phyloP scores from a whole-genome alignment of 768 basidiomycete species.

The Podaxis sp. region DNA sequence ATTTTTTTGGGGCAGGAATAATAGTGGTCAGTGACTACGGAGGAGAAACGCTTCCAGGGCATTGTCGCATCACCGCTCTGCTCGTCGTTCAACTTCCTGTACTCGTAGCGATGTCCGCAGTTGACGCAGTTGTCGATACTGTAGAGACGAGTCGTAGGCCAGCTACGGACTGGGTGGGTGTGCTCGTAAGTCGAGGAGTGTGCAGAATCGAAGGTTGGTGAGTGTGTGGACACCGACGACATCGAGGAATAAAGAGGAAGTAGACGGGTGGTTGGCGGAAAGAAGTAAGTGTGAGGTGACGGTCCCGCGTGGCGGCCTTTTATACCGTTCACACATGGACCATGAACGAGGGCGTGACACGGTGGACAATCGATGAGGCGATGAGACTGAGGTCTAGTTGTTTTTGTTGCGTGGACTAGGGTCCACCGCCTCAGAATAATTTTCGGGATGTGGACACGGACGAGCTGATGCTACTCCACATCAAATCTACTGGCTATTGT shows the following conservation, averaged over 20 bases:
- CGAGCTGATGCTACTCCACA: background rate
- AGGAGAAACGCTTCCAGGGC: background rate
- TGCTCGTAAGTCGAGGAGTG: background rate
- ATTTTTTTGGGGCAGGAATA: conserved; percentile 4
- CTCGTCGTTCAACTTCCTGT: background rate
- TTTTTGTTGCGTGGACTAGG: background rate
- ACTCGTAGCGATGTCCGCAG: conserved; percentile 1
- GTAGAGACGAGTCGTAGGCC: background rate
- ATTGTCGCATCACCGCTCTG: background rate
- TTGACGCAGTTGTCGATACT: background rate
- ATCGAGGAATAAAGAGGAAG: background rate
- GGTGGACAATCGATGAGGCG: background rate
- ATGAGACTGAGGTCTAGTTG: background rate
- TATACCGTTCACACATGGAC: conserved; percentile 4
- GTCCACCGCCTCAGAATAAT: background rate
- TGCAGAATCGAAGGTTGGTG: background rate
- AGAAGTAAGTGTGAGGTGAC: conserved; percentile 11
- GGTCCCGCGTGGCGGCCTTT: conserved; percentile 7
- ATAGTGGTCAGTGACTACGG: conserved; percentile 2
- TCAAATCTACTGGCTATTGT: background rate
- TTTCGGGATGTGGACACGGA: background rate
- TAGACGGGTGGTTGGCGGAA: background rate
- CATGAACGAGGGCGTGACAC: background rate
- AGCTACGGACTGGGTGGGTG: background rate
- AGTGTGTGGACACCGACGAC: background rate